These are phyloP conservation scores for Yamadazyma paraphyllophila DNA, from an alignment of 805 yeast species.

Conservation along the genomic window DNA sequence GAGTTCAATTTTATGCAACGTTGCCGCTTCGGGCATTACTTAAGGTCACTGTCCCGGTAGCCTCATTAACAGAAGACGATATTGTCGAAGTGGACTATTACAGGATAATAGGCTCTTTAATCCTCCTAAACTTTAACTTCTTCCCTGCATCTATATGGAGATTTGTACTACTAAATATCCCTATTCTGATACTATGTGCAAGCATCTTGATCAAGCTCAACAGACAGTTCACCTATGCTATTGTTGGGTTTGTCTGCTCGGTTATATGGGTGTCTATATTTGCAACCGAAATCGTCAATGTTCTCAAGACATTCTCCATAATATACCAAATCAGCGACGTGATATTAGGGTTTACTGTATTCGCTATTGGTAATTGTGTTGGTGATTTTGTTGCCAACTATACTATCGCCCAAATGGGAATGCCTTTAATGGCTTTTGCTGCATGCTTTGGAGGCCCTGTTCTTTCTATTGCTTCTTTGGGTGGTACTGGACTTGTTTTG, in stretches of 20 bases:
- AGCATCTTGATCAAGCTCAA: slow-evolving; percentile 11
- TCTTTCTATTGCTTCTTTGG: slow-evolving; percentile 77
- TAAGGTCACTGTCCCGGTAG: slow-evolving; percentile 9
- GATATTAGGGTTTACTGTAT: slow-evolving; percentile 79
- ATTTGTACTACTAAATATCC: slow-evolving; percentile 6
- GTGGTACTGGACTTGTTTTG: slow-evolving; percentile 59
- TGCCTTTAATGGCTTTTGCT: slow-evolving; percentile 87
- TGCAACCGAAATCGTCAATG: slow-evolving; percentile 67
- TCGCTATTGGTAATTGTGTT: slow-evolving; percentile 89
- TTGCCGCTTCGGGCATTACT: slow-evolving; percentile 7
- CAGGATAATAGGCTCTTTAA: neutral
- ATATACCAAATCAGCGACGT: slow-evolving; percentile 68
- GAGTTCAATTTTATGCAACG: slow-evolving; percentile 1
- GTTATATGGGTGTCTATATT: slow-evolving; percentile 66
- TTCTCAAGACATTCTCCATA: slow-evolving; percentile 60
- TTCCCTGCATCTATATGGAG: neutral
- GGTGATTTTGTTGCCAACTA: slow-evolving; percentile 87
- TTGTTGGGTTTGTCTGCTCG: slow-evolving; percentile 64
- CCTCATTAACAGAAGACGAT: neutral
- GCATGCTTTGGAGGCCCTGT: slow-evolving; percentile 96
- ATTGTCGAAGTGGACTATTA: slow-evolving; percentile 1
- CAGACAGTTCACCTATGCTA: slow-evolving; percentile 21
- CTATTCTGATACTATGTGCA: slow-evolving; percentile 1
- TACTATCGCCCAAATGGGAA: slow-evolving; percentile 77
- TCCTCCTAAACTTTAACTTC: slow-evolving; percentile 6